phyloP scores from a whole-genome alignment of 768 basidiomycete genomes.

The Suillus weaverae region DNA sequence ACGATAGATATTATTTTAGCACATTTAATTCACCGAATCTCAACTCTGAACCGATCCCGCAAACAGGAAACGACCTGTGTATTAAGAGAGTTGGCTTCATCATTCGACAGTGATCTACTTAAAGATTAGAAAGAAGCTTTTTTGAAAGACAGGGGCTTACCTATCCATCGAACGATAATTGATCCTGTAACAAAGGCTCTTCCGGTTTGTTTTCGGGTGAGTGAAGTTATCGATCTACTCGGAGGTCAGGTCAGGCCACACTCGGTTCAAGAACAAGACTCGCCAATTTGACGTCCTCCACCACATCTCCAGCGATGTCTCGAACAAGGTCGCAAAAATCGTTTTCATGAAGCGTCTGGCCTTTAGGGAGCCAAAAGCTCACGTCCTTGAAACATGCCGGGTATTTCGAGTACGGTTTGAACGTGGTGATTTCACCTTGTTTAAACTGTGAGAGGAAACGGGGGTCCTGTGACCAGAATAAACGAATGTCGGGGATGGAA shows the following conservation, averaged over 20 bases:
- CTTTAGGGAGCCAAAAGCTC: constrained; percentile 84
- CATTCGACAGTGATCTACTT: constrained; percentile 79
- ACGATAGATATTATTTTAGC: constrained; percentile 38
- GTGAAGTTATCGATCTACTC: constrained; percentile 87
- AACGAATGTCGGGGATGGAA: constrained; percentile 94
- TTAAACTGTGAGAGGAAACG: constrained; percentile 89
- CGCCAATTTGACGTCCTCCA: constrained; percentile 87
- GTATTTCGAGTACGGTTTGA: constrained; percentile 91
- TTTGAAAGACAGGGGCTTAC: constrained; percentile 36
- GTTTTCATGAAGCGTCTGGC: constrained; percentile 77
- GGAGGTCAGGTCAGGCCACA: constrained; percentile 10
- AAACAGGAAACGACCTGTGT: constrained; percentile 55
- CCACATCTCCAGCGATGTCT: constrained; percentile 89
- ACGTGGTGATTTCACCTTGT: constrained; percentile 71
- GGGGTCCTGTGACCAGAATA: constrained; percentile 92
- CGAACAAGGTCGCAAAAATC: constrained; percentile 96
- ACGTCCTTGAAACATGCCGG: constrained; percentile 93
- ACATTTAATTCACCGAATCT: constrained; percentile 73
- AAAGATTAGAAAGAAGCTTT: constrained; percentile 8
- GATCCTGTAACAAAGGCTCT: constrained; percentile 85
- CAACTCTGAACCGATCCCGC: constrained; percentile 68
- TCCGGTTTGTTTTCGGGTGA: constrained; percentile 82
- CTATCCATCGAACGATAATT: constrained; percentile 98
- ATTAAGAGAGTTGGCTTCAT: constrained; percentile 86
- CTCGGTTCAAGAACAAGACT: constrained; percentile 19